phyloP scores from a whole-genome alignment of 345 rosid genomes.

The Citrus inodora region DNA sequence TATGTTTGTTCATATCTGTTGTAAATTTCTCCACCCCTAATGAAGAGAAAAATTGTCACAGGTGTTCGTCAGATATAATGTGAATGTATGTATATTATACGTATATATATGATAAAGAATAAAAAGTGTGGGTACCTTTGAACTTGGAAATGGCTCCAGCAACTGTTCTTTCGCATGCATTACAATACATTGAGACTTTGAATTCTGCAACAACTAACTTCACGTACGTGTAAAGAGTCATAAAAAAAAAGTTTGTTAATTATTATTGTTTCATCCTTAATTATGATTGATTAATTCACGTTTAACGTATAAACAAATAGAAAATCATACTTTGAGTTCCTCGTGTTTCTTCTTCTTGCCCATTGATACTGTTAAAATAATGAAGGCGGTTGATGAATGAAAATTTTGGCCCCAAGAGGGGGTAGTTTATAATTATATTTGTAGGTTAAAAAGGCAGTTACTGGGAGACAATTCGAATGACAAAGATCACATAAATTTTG shows the following conservation, averaged over 20 bases:
- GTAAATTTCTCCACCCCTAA: conserved; percentile 67
- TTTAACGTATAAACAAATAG: not conserved
- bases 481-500: not conserved
- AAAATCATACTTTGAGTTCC: conserved; percentile 32
- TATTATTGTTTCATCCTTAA: not conserved
- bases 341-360: conserved; percentile 25
- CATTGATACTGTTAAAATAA: conserved; percentile 18
- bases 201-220: conserved; percentile 50
- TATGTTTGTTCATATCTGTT: conserved; percentile 66
- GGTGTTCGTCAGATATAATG: no score
- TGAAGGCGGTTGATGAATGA: not conserved
- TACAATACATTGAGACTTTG: conserved; percentile 66
- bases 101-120: no score
- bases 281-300: not conserved
- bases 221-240: not conserved
- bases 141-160: conserved; percentile 55
- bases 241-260: no score
- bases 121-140: conserved; percentile 38
- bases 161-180: conserved; percentile 70
- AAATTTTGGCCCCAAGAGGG: not conserved
- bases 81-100: no score
- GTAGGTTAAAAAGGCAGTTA: not conserved
- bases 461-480: not conserved
- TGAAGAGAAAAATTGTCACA: no score
- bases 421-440: not conserved